Evolutionary conservation across 257 asterid species (phyloP), one percentile per base, ranked within the genome.

Genomic region (Echites panduratus): DNA sequence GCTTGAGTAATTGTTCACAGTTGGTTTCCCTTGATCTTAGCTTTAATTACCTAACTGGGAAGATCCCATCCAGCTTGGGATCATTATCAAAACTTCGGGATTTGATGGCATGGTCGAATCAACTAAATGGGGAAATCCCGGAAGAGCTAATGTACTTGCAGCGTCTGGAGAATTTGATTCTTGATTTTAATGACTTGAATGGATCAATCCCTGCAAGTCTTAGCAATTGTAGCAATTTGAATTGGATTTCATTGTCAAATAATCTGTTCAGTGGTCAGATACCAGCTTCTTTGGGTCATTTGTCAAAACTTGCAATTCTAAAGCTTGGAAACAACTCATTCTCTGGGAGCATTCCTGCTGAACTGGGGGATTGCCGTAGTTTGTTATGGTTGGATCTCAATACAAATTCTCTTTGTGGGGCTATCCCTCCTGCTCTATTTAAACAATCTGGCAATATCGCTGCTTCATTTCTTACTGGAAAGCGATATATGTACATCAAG

Each of bases 361-460:
- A 91, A 79, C 77, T 91, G 24, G 98, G 98, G 44, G 93, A 91
- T 76, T 91, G 98, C 66, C 78, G 80, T 45, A 94, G 96, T 80
- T 84, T 93, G 90, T 75, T 93, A 79, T 93, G 98, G 98, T 77
- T 93, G 84, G 98, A 93, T 81, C 87, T 94, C 53, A 94, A 91
- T 66, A 87, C 91, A 13, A 94, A 94, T 68, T 70, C 24, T 71
- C 79, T 94, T 38, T 83, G 52, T 27, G 98, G 98, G 70, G 63
- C 88, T 3, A 94, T 94, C 83, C 96, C 98, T 0, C 75, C 89
- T 7, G 83, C 82, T 57, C 58, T 94, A 29, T 89, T 82, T 81
- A 89, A 88, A 85, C 96, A 94, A 69, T 90, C 98, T 10, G 97
- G 98, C 8, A 87, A 89, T 43, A 91, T 94, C 24, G 96, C 93